Evolutionary conservation across 2,329 filamentous ascomycete species (phyloP).

Genomic region (Penicillium sp.): DNA sequence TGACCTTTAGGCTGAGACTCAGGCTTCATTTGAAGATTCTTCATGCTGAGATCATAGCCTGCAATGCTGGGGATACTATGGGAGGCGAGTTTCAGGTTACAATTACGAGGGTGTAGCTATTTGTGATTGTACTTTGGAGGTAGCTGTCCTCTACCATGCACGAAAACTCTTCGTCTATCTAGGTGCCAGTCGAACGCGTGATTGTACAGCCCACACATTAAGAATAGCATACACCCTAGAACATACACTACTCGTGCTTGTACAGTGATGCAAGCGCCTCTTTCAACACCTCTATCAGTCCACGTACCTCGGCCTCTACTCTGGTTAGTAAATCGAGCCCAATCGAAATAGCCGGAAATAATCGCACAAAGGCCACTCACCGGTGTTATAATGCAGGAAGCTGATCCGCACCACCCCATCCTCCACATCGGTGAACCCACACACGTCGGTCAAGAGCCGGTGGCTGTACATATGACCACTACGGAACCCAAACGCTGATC

Average conservation of each 20-base stretch:
- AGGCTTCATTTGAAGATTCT: conserved; percentile 20
- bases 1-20: conserved; percentile 12
- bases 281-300: conserved; percentile 17
- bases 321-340: conserved; percentile 7
- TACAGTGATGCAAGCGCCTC: conserved; percentile 14
- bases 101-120: no score
- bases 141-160: no score
- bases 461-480: conserved; percentile 72
- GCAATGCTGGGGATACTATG: no score
- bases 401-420: conserved; percentile 71
- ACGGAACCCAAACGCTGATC: conserved; percentile 62
- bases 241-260: no score
- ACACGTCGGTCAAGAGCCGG: conserved; percentile 60
- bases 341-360: neutral
- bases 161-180: no score
- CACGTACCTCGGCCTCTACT: conserved; percentile 22
- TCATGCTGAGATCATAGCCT: neutral
- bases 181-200: no score
- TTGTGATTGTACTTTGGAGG: no score
- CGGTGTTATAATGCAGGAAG: conserved; percentile 72
- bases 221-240: no score
- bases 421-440: conserved; percentile 58
- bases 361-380: conserved; percentile 43
- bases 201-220: no score
- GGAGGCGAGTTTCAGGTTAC: no score